phyloP scores from a whole-genome alignment of 768 basidiomycete species.

The Kwoniella botswanensis region DNA sequence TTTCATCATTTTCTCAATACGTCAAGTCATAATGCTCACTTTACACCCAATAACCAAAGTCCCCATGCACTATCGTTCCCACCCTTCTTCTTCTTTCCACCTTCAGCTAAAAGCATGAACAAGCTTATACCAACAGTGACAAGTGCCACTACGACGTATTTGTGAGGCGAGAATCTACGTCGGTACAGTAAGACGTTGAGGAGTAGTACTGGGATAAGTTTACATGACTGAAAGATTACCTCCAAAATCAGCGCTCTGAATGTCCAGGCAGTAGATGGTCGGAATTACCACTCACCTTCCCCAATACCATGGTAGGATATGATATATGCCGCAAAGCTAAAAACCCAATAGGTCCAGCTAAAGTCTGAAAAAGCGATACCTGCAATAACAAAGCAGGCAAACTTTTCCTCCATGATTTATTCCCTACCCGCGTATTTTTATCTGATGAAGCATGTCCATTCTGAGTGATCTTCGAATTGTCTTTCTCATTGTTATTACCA shows the following conservation, averaged over 20 bases:
- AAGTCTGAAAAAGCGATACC: slow-evolving; percentile 83
- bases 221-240: slow-evolving; percentile 69
- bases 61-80: slow-evolving; percentile 61
- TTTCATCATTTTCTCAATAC: no score
- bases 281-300: slow-evolving; percentile 63
- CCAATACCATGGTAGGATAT: slow-evolving; percentile 98
- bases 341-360: slow-evolving; percentile 94
- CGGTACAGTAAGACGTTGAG: slow-evolving; percentile 97
- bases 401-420: slow-evolving; percentile 28
- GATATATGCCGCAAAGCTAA: slow-evolving; percentile 93
- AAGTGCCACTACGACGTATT: slow-evolving; percentile 92
- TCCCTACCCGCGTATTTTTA: background rate
- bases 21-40: slow-evolving; percentile 30
- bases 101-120: slow-evolving; percentile 79
- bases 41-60: slow-evolving; percentile 60
- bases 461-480: background rate
- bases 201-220: slow-evolving; percentile 90
- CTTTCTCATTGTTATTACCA: background rate
- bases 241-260: slow-evolving; percentile 6
- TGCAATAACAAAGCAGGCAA: slow-evolving; percentile 62
- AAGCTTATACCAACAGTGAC: slow-evolving; percentile 89
- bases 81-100: slow-evolving; percentile 59
- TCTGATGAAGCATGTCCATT: background rate
- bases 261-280: background rate
- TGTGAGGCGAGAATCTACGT: slow-evolving; percentile 87